These are phyloP conservation scores for Penicillium decumbens DNA, from an alignment of 2,329 filamentous ascomycete species.

Conservation along the genomic window DNA sequence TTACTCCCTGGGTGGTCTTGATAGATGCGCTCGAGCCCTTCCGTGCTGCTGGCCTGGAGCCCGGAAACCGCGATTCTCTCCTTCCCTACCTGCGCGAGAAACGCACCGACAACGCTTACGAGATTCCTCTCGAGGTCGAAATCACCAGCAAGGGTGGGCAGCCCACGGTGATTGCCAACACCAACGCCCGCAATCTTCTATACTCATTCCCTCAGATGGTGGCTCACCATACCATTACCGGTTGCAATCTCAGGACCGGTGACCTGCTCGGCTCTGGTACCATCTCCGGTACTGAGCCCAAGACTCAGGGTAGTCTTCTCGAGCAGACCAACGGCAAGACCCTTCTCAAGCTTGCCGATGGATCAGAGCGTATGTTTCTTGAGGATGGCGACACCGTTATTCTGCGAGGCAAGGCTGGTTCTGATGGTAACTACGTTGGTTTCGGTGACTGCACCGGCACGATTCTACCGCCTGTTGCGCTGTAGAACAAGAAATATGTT, in stretches of 20 bases:
- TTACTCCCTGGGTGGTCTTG: constrained; percentile 74
- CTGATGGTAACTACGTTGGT: constrained; percentile 64
- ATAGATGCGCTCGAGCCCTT: constrained; percentile 71
- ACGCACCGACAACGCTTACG: constrained; percentile 55
- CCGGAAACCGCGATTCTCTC: constrained; percentile 50
- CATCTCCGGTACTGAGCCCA: constrained; percentile 61
- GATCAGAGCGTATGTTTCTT: constrained; percentile 65
- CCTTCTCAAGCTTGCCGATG: constrained; percentile 57
- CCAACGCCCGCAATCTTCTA: constrained; percentile 63
- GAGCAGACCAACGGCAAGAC: constrained; percentile 69
- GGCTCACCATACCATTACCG: constrained; percentile 70
- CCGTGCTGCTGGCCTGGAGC: constrained; percentile 50
- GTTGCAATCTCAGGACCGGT: constrained; percentile 68
- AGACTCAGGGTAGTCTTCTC: constrained; percentile 63
- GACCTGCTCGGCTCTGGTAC: constrained; percentile 76
- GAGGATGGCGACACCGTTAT: constrained; percentile 68
- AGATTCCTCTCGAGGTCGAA: constrained; percentile 66
- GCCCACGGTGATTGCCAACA: constrained; percentile 56
- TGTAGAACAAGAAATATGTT: constrained; percentile 16
- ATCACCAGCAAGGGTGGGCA: constrained; percentile 44
- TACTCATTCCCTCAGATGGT: constrained; percentile 83
- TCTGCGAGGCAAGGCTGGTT: constrained; percentile 62
- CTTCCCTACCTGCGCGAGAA: constrained; percentile 63
- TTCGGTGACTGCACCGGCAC: constrained; percentile 69
- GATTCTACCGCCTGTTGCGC: constrained; percentile 49